A percentile compares a stretch with the other conserved stretches of the same genome.
phyloP scores from a whole-genome alignment of 768 basidiomycete species.

The Boletus pseudo-olivaceus region DNA sequence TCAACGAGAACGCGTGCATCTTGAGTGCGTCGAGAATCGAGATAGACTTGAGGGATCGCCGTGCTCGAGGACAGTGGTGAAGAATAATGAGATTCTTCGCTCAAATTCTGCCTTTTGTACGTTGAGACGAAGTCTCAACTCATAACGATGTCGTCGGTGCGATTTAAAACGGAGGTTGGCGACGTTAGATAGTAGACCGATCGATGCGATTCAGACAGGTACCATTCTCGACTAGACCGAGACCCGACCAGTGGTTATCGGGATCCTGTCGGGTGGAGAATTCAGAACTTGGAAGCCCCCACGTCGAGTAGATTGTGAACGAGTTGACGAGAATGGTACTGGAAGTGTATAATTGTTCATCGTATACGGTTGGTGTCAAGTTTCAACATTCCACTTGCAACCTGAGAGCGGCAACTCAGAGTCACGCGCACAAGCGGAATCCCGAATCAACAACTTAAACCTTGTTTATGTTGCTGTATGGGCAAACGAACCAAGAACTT shows the following conservation, averaged over 20 bases:
- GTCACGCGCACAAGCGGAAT: not conserved
- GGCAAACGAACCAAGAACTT: constrained; percentile 41
- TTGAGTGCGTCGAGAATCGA: constrained; percentile 15
- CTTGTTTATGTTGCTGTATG: constrained; percentile 18
- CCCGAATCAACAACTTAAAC: not conserved
- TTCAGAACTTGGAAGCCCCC: not conserved
- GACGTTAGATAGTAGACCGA: constrained; percentile 1
- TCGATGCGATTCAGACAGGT: not conserved
- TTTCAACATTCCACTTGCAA: not conserved
- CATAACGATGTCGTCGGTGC: not conserved
- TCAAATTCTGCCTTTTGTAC: constrained; percentile 11
- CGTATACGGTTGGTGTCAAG: not conserved
- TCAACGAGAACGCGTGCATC: constrained; percentile 17
- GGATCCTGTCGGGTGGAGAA: not conserved
- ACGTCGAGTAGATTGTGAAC: not conserved
- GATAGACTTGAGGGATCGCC: constrained; percentile 14
- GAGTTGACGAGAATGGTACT: not conserved
- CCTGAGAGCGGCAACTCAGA: not conserved
- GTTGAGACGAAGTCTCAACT: not conserved
- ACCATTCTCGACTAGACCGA: not conserved
- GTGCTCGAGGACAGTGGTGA: not conserved
- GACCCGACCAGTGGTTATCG: not conserved
- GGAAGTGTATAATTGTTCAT: not conserved
- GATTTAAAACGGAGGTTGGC: constrained; percentile 5
- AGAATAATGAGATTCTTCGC: not conserved